phyloP scores from a whole-genome alignment of 176 grass and related monocot genomes.

The Poa annua region DNA sequence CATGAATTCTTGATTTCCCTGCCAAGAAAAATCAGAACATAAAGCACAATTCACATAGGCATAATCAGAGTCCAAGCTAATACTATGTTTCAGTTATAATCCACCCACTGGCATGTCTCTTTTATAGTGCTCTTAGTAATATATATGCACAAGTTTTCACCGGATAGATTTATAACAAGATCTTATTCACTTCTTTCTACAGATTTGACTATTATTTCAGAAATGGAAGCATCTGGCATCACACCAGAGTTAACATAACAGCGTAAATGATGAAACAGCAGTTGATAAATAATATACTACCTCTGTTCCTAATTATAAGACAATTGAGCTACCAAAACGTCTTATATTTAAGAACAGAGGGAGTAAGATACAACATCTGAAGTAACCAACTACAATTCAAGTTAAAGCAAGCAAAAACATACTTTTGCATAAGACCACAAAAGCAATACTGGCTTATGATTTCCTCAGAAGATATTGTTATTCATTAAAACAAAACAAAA shows the following conservation, averaged over 20 bases:
- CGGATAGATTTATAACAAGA: conserved; percentile 26
- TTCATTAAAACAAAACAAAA: conserved; percentile 23
- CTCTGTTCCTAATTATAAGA: too few relatives aligned
- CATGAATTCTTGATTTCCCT: conserved; percentile 99
- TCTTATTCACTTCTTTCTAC: conserved; percentile 23
- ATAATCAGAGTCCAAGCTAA: conserved; percentile 35
- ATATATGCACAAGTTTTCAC: neutral
- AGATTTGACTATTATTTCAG: conserved; percentile 8
- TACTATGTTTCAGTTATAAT: conserved; percentile 30
- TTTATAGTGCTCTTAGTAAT: neutral
- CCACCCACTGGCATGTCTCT: conserved; percentile 17
- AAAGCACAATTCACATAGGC: conserved; percentile 10
- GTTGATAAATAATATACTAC: conserved; percentile 9
- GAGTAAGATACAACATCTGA: conserved; percentile 5
- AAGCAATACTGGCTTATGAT: neutral
- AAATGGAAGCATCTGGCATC: conserved; percentile 16
- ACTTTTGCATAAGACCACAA: conserved; percentile 16
- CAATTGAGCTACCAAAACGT: too few relatives aligned
- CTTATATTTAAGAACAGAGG: too few relatives aligned
- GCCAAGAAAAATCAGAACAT: conserved; percentile 28
- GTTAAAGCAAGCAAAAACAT: conserved; percentile 12
- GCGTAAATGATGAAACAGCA: neutral
- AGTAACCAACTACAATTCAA: conserved; percentile 18
- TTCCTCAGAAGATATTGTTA: neutral
- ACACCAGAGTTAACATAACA: conserved; percentile 33